Evolutionary conservation across 257 asterid species (phyloP).

Genomic region (Solanum corneliomulleri): DNA sequence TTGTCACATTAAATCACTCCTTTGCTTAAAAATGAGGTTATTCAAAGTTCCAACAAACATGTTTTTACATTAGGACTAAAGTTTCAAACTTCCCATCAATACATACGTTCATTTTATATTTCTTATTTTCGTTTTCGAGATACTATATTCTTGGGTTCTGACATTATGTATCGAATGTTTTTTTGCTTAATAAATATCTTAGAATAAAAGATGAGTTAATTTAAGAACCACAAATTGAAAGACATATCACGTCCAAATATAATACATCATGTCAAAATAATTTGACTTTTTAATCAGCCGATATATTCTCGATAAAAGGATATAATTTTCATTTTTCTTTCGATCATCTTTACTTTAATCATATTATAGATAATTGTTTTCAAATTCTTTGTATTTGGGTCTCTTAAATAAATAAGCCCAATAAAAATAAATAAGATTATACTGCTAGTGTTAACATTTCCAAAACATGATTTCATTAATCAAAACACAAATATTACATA

Average conservation of each 20-base stretch:
- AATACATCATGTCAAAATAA: not conserved
- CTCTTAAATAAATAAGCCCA: not conserved
- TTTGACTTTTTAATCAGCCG: not conserved
- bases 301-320: not conserved
- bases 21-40: not conserved
- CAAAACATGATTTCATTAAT: not conserved
- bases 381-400: not conserved
- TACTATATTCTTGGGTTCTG: not conserved
- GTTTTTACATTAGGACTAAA: not conserved
- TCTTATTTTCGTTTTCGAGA: not conserved
- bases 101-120: not conserved
- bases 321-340: not conserved
- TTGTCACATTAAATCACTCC: not conserved
- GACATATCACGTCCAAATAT: not conserved
- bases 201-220: not conserved
- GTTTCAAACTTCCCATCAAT: not conserved
- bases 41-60: not conserved
- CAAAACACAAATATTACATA: not conserved
- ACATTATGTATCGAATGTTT: not conserved
- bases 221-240: not conserved
- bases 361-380: not conserved
- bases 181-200: not conserved
- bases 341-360: not conserved
- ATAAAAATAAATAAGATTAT: not conserved
- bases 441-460: not conserved